phyloP scores from a whole-genome alignment of 495 filamentous ascomycete species.

The Aspergillus affinis region DNA sequence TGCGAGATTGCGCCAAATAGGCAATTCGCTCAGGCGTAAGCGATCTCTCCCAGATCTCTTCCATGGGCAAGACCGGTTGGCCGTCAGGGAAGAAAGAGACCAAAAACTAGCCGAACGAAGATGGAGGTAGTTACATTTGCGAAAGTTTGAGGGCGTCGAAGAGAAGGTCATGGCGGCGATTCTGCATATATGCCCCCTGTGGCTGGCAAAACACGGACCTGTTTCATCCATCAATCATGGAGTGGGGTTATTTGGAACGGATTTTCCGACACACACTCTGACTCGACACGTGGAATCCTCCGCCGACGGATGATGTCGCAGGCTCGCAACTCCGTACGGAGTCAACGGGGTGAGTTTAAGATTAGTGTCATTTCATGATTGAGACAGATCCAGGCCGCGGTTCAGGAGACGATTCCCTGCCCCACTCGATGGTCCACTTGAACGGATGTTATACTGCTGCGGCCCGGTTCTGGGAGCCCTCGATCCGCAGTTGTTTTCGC shows the following conservation, averaged over 20 bases:
- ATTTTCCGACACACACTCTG: not conserved
- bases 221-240: conserved; percentile 11
- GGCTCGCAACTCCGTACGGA: not conserved
- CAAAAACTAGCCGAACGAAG: not conserved
- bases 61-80: conserved; percentile 13
- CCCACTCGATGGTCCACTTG: conserved; percentile 1
- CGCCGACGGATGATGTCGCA: conserved; percentile 5
- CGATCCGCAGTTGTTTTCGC: not conserved
- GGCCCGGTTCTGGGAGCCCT: not conserved
- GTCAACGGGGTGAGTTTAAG: not conserved
- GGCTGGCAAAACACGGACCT: conserved; percentile 5
- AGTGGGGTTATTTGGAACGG: not conserved
- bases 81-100: conserved; percentile 11
- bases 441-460: not conserved
- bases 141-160: not conserved
- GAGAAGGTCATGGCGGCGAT: conserved; percentile 4
- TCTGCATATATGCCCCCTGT: conserved; percentile 11
- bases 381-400: conserved; percentile 1
- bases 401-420: conserved; percentile 3
- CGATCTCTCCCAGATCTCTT: conserved; percentile 11
- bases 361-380: conserved; percentile 3
- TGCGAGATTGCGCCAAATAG: conserved; percentile 24
- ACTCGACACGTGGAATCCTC: conserved; percentile 10
- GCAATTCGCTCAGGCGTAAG: conserved; percentile 19
- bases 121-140: conserved; percentile 10